phyloP scores from a whole-genome alignment of 257 asterid genomes.

The Scutellaria minor region DNA sequence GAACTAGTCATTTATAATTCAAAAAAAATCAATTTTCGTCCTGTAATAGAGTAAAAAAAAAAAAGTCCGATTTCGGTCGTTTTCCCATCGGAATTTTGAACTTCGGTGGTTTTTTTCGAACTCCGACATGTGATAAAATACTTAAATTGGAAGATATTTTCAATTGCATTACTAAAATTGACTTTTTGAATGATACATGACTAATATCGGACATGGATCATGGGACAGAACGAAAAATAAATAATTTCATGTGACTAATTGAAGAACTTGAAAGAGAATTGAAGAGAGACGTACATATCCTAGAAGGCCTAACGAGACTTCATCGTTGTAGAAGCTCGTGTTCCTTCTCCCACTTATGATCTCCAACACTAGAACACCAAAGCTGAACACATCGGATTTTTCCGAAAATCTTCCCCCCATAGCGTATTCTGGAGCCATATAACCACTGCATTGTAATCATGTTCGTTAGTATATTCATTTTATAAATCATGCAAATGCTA shows the following conservation, averaged over 20 bases:
- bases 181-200: no score
- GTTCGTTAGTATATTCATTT: background rate
- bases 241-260: background rate
- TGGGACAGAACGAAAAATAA: background rate
- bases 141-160: no score
- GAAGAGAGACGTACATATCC: slow-evolving; percentile 39
- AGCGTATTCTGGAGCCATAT: slow-evolving; percentile 43
- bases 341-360: slow-evolving; percentile 41
- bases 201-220: no score
- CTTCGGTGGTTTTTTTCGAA: no score
- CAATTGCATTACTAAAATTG: no score
- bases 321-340: slow-evolving; percentile 38
- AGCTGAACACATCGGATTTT: slow-evolving; percentile 41
- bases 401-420: slow-evolving; percentile 42
- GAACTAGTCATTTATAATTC: no score
- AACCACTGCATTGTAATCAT: slow-evolving; percentile 29
- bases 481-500: no score
- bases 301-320: slow-evolving; percentile 38
- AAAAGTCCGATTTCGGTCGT: no score
- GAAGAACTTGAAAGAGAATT: background rate
- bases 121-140: no score
- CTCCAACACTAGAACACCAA: slow-evolving; percentile 38
- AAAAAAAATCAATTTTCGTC: no score
- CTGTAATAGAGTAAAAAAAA: no score
- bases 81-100: no score